phyloP scores from a whole-genome alignment of 2,329 filamentous ascomycete genomes.

The Oidium heveae region DNA sequence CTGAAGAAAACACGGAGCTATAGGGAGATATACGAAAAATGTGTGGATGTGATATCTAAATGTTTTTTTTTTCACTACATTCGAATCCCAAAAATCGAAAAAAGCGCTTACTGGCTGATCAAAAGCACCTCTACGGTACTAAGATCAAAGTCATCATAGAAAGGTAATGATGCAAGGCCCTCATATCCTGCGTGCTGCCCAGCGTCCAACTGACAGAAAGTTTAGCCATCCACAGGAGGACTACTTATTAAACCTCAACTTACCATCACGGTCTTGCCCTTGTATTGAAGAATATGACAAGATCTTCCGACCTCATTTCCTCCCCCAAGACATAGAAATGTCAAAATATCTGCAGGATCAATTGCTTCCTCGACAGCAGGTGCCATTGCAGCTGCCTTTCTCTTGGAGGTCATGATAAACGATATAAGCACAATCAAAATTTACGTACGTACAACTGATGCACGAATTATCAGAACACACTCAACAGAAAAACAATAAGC shows the following conservation, averaged over 20 bases:
- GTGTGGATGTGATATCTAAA: too few relatives aligned
- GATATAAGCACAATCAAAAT: too few relatives aligned
- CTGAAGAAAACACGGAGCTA: too few relatives aligned
- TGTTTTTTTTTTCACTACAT: background rate
- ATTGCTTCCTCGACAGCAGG: slow-evolving; percentile 54
- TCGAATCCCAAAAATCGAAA: background rate
- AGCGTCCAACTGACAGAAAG: slow-evolving; percentile 51
- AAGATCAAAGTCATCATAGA: slow-evolving; percentile 95
- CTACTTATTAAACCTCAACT: slow-evolving; percentile 9
- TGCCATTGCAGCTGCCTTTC: slow-evolving; percentile 59
- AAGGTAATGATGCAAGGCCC: slow-evolving; percentile 75
- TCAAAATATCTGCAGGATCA: slow-evolving; percentile 79
- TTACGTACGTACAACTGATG: too few relatives aligned
- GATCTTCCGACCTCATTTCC: slow-evolving; percentile 94
- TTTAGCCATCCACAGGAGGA: background rate
- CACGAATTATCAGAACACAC: too few relatives aligned
- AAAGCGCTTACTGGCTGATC: slow-evolving; percentile 82
- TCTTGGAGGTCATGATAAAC: slow-evolving; percentile 60
- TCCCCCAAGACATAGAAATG: slow-evolving; percentile 80
- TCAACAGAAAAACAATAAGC: too few relatives aligned
- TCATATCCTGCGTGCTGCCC: slow-evolving; percentile 94
- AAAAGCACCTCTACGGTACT: slow-evolving; percentile 92
- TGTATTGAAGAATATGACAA: slow-evolving; percentile 96
- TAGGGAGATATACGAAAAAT: too few relatives aligned
- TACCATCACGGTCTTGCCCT: slow-evolving; percentile 98